Conservation (phyloP, 768 basidiomycete species). For the Strobilomyces echinocephalus region DNA sequence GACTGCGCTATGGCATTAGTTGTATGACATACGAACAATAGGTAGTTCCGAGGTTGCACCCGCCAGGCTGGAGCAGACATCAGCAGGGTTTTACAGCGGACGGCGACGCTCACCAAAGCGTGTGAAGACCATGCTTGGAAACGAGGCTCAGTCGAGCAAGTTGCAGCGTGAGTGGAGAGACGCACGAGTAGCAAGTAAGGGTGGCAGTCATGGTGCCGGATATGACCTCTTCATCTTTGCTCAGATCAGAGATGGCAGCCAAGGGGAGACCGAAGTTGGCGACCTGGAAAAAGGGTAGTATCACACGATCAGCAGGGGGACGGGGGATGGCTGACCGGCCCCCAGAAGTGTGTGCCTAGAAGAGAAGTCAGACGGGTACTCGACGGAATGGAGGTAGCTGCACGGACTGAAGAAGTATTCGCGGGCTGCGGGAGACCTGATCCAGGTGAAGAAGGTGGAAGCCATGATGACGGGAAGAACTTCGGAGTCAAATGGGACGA, state of each 20-base stretch:
- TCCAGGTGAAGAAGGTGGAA: slow-evolving; percentile 82
- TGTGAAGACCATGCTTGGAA: slow-evolving; percentile 76
- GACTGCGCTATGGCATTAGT: slow-evolving; percentile 88
- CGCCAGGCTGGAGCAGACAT: slow-evolving; percentile 65
- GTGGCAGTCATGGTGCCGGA: slow-evolving; percentile 96
- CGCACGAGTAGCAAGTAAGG: slow-evolving; percentile 88
- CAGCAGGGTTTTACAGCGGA: background rate
- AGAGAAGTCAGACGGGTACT: slow-evolving; percentile 17
- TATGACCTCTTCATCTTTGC: slow-evolving; percentile 93
- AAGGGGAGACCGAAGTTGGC: slow-evolving; percentile 98
- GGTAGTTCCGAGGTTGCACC: slow-evolving; percentile 93
- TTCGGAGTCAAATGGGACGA: background rate
- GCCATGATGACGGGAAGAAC: slow-evolving; percentile 48
- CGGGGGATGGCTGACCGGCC: slow-evolving; percentile 63
- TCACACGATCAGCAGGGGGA: slow-evolving; percentile 1
- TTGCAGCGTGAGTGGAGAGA: slow-evolving; percentile 22
- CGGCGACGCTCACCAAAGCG: slow-evolving; percentile 62
- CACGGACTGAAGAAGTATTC: slow-evolving; percentile 93
- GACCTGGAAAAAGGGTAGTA: slow-evolving; percentile 47
- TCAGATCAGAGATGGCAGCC: slow-evolving; percentile 86
- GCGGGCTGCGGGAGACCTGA: slow-evolving; percentile 85
- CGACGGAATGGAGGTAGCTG: background rate
- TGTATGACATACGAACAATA: slow-evolving; percentile 89
- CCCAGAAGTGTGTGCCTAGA: slow-evolving; percentile 96
- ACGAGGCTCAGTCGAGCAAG: slow-evolving; percentile 6